These are phyloP conservation scores for Monotropa hypopitys DNA, from an alignment of 179 eudicot genomes.

Conservation along the genomic window DNA sequence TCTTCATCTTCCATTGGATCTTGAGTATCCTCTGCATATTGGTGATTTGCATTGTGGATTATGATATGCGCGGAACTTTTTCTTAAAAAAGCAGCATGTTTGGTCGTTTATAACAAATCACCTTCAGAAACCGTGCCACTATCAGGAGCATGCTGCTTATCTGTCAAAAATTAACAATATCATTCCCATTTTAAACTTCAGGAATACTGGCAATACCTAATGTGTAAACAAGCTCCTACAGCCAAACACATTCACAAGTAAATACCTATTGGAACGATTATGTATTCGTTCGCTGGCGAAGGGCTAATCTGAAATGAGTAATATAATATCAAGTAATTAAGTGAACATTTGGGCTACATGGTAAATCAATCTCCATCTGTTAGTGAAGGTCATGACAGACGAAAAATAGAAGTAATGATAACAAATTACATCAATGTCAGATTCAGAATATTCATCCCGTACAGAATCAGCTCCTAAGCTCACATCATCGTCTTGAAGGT, in stretches of 20 bases:
- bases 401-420: background rate
- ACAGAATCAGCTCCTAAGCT: constrained; percentile 75
- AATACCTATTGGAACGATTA: constrained; percentile 59
- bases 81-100: background rate
- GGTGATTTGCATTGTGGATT: background rate
- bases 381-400: too few species aligned
- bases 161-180: constrained; percentile 21
- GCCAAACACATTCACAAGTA: background rate
- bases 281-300: constrained; percentile 46
- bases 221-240: background rate
- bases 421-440: constrained; percentile 57
- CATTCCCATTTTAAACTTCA: background rate
- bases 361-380: background rate
- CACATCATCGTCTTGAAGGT: constrained; percentile 45
- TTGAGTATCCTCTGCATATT: constrained; percentile 80
- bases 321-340: too few species aligned
- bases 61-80: background rate
- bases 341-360: too few species aligned
- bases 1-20: constrained; percentile 81
- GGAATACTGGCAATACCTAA: background rate
- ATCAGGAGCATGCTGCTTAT: constrained; percentile 26
- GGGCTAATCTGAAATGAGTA: constrained; percentile 39
- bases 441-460: constrained; percentile 50
- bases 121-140: constrained; percentile 37
- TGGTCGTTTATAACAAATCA: background rate